Evolutionary conservation across 2,329 filamentous ascomycete genomes (phyloP), one percentile per base, ranked within the genome.

Genomic region (Sclerotinia minor): DNA sequence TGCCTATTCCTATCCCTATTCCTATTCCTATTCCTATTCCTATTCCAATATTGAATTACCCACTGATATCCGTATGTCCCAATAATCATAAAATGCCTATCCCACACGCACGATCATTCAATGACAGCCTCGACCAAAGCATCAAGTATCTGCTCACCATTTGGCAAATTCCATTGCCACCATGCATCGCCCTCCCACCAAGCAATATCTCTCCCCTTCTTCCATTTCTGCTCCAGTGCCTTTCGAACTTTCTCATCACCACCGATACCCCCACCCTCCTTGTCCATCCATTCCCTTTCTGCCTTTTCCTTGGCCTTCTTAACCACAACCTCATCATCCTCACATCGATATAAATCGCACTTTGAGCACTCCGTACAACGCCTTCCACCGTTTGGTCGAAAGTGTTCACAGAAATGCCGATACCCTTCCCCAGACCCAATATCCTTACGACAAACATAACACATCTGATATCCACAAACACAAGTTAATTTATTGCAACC

Each of bases 401-500:
- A 98, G 79, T 98, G 95, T 77, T 97, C 91, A 78, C 95, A 99
- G 76, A 97, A 99, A 79, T 99, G 95, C 50, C 88, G 84, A 78
- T 99, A 98, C 0, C 94, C 94, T 77, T 94, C 89, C 3, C 81
- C 80, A 61, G 85, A 81, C 67, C 83, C 81, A 58, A 90, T 87
- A 74, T 92, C 89, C 73, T 89, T 89, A 52, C 95, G 91, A 79
- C 95, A 99, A 58, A 98, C 87, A 76, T 99, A 99, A 78, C 95
- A 99, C 94, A 98, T 98, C 73, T 91, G 90, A 80, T 98, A 98
- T 11, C 95, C 95, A 79, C 95, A 99, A 21, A 93, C 89, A 77
- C 95, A 98, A 7, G 92, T 94, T 52, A 99, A 84, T 80, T 98
- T 98, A 82, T 99, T 99, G 84, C 95, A 99, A 75, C 95, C 95